phyloP scores from a whole-genome alignment of 2,329 filamentous ascomycete species.

The Penicillium italicum region DNA sequence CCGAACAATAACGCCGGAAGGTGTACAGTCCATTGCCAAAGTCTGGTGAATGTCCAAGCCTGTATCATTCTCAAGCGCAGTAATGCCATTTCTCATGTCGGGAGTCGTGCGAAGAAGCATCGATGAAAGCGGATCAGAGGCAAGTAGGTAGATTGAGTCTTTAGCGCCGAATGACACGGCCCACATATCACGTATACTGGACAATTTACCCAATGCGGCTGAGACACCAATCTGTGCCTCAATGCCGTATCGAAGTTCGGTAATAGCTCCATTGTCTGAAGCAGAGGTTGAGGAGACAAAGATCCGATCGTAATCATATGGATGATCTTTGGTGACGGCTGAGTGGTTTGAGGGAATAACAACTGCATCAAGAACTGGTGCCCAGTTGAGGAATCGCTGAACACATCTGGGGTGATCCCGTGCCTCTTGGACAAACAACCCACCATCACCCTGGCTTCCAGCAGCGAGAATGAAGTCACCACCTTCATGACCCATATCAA shows the following conservation, averaged over 20 bases:
- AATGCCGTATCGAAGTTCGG: conserved; percentile 66
- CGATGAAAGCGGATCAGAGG: conserved; percentile 43
- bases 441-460: conserved; percentile 73
- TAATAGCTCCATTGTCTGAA: conserved; percentile 56
- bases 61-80: conserved; percentile 36
- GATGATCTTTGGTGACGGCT: conserved; percentile 18
- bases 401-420: conserved; percentile 54
- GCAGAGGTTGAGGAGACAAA: conserved; percentile 67
- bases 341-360: conserved; percentile 27
- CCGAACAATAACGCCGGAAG: conserved; percentile 39
- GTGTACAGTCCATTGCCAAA: conserved; percentile 41
- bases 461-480: conserved; percentile 77
- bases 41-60: conserved; percentile 45
- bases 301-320: conserved; percentile 51
- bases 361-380: conserved; percentile 50
- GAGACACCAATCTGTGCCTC: conserved; percentile 61
- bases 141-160: conserved; percentile 38
- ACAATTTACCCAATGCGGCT: conserved; percentile 40
- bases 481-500: conserved; percentile 58
- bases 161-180: conserved; percentile 35
- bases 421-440: conserved; percentile 67
- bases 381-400: conserved; percentile 62
- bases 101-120: conserved; percentile 38
- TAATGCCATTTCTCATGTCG: conserved; percentile 38
- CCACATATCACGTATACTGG: conserved; percentile 45